Conservation (phyloP, 345 rosid genomes). For the Diplotaxis tenuifolia region DNA sequence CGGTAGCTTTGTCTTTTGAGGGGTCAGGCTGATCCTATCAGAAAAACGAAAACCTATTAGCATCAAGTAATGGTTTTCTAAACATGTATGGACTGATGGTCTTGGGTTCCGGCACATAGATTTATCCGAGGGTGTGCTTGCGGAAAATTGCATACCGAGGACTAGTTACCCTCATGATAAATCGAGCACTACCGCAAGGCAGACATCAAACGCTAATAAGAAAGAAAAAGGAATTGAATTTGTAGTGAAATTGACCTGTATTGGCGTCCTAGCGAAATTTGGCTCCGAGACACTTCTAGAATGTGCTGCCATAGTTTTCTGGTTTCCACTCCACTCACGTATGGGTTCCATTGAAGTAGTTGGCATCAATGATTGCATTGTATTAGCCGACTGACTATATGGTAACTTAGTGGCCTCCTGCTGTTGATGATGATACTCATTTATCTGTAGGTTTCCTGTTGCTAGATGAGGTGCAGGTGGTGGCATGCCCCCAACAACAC, state of each 20-base stretch:
- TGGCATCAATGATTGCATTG: slow-evolving; percentile 50
- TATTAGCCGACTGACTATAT: slow-evolving; percentile 53
- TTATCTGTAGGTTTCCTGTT: slow-evolving; percentile 35
- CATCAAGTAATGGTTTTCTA: slow-evolving; percentile 17
- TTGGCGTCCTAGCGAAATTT: slow-evolving; percentile 56
- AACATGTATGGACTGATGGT: not conserved
- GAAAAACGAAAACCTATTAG: slow-evolving; percentile 15
- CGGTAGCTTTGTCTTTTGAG: slow-evolving; percentile 49
- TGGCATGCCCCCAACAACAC: slow-evolving; percentile 65
- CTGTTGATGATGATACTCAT: slow-evolving; percentile 38
- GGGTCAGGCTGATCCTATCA: slow-evolving; percentile 55
- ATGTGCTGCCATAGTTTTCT: slow-evolving; percentile 36
- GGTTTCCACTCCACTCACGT: slow-evolving; percentile 51
- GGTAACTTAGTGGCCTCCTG: slow-evolving; percentile 42
- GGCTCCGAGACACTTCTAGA: slow-evolving; percentile 73
- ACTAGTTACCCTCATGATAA: slow-evolving; percentile 1
- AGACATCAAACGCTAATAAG: not conserved
- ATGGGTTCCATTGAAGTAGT: slow-evolving; percentile 52
- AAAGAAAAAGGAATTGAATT: slow-evolving; percentile 1
- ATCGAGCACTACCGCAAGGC: not conserved
- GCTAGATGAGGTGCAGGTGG: slow-evolving; percentile 41
- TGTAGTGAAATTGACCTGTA: slow-evolving; percentile 38
- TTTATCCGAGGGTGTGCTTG: not conserved
- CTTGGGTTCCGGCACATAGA: not conserved
- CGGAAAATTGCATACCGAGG: not conserved